Evolutionary conservation across 2,329 filamentous ascomycete genomes (phyloP), one percentile per base, ranked within the genome.

Genomic region (Geosmithia putterillii): DNA sequence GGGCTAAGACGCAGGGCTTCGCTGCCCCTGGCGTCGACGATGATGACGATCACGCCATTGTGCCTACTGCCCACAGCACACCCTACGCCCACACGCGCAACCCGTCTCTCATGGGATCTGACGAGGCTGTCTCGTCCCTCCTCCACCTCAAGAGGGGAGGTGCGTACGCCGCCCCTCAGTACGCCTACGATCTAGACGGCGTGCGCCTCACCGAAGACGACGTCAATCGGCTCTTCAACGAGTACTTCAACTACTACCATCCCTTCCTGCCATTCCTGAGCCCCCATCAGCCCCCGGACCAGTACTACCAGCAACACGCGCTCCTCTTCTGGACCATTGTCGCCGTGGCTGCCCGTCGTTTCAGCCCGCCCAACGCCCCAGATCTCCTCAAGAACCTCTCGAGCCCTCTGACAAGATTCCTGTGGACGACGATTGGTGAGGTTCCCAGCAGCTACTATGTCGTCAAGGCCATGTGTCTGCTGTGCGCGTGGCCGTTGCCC

Each of bases 301-400:
- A 79, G 45, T 92, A 86, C 57, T 83, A 83, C 55, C 74, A 80
- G 46, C 82, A 90, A 53, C 83, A 87, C 42, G 79, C 81, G 4
- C 69, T 95, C 14, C 73, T 95, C 1, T 94, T 94, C 62, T 95
- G 88, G 88, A 76, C 83, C 40, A 82, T 90, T 46, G 69, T 89
- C 39, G 76, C 83, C 32, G 80, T 88, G 44, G 84, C 84, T 19
- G 78, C 83, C 37, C 77, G 85, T 42, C 79, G 84, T 35, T 88
- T 81, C 55, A 68, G 70, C 37, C 64, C 69, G 1, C 47, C 52
- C 37, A 63, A 59, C 42, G 81, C 83, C 47, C 74, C 74, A 1
- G 71, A 69, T 14, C 68, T 89, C 25, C 70, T 90, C 43, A 77
- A 74, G 39, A 76, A 79, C 44, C 68, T 90, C 8, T 79, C 83